Evolutionary conservation across 1,139 yeast genomes (phyloP).

Genomic region (Casaregolazyma lundiana): DNA sequence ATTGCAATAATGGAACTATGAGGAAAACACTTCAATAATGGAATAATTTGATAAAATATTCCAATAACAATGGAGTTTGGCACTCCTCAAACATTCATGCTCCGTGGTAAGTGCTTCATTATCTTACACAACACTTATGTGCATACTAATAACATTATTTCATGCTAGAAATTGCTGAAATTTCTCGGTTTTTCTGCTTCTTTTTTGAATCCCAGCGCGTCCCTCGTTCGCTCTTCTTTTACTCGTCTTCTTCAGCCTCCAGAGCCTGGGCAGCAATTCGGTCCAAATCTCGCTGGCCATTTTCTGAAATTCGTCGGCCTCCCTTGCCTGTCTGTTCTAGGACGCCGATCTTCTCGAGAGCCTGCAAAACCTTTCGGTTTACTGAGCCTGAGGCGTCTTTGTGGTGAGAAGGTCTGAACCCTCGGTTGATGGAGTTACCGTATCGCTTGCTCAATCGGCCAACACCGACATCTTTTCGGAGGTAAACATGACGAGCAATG

Average conservation of each 20-base stretch:
- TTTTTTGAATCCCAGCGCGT: conserved; percentile 4
- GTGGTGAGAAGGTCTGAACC: conserved; percentile 98
- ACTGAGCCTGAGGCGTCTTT: conserved; percentile 98
- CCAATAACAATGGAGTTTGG: neutral
- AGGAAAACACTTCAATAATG: too few species aligned
- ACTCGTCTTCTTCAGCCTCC: conserved; percentile 73
- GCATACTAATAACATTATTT: conserved; percentile 13
- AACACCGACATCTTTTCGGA: conserved; percentile 99
- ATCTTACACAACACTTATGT: conserved; percentile 11
- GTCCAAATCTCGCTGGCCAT: conserved; percentile 99
- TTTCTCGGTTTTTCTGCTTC: conserved; percentile 9
- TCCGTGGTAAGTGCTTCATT: conserved; percentile 10
- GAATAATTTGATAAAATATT: too few species aligned
- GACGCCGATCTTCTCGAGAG: conserved; percentile 97
- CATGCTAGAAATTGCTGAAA: conserved; percentile 12
- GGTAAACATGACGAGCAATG: conserved; percentile 99
- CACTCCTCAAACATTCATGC: neutral
- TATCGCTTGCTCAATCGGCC: conserved; percentile 98
- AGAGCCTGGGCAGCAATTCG: conserved; percentile 99
- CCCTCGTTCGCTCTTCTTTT: conserved; percentile 28
- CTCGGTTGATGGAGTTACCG: conserved; percentile 99
- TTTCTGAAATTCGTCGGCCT: conserved; percentile 99
- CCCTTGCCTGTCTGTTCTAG: conserved; percentile 96
- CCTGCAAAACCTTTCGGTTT: conserved; percentile 97
- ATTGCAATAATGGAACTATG: too few species aligned